Evolutionary conservation across 768 basidiomycete genomes (phyloP), one percentile per base, ranked within the genome.

Genomic region (Obba rivulosa): DNA sequence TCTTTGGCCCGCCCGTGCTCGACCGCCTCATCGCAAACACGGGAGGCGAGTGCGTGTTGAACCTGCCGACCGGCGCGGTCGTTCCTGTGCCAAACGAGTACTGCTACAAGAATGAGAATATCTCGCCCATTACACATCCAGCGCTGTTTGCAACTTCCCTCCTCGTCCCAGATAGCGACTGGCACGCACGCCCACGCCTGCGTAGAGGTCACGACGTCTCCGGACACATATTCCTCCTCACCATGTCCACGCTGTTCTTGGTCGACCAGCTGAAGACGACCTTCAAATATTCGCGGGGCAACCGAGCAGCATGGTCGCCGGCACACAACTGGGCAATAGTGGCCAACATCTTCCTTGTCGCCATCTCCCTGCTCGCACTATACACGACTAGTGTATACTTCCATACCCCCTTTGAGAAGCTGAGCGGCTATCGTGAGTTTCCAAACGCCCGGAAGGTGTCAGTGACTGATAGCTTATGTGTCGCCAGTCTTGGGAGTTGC

Each of bases 161-260:
- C 44, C 41, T 64, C 4, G 57, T 70, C 24, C 71, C 73, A 1
- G 63, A 67, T 3, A 72, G 46, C n/a, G 46, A 68, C 13, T 84
- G 77, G 77, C 63, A 61, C 23, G 65, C 61, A 0, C 57, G 65
- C 2, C 89, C 92, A 8, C 70, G 85, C 23, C 68, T 95, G 53
- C 75, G 80, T 45, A 77, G 74, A 36, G 95, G 95, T 0, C 92
- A 96, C 62, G 95, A 98, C 58, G 80, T 97, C 13, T 94, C 92
- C 0, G 95, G 95, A 7, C 95, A 97, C 61, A 73, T 92, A 24
- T 97, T 96, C 70, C 76, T 98, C 52, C 76, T 97, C 54, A 86
- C 86, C 2, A 78, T 95, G 71, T 74, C 83, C 13, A 69, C 76
- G 13, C 70, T 95, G 21, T 87, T 96, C 64, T 76, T 97, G 36